Base-by-base conservation (phyloP, 2,329 filamentous ascomycete genomes). In the Helotiales sp. region DNA sequence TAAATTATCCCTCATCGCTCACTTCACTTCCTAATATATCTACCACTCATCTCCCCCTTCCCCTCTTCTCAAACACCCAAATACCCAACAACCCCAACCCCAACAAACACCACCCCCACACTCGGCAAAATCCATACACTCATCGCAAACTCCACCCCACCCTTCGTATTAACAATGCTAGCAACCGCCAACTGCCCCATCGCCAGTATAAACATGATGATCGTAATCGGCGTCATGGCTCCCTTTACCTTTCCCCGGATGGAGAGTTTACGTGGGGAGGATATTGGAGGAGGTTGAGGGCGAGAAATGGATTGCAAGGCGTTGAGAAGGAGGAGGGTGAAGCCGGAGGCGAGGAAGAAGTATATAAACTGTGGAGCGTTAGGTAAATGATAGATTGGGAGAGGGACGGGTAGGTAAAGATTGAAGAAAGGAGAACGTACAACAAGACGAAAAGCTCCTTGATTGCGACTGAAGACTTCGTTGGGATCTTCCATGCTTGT, bases 261-360 rank as follows among this genome's bases (percentile, higher is more conserved):
- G n/a, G n/a, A n/a, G n/a, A n/a, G n/a, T n/a, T n/a, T n/a, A n/a
- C n/a, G n/a, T 36, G 31, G 31, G 10, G 12, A 15, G 31, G 31
- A 34, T 34, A 12, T 15, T n/a, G n/a, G n/a, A n/a, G n/a, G n/a
- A 12, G 36, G 36, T 19, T 4, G 15, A 19, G 36, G 36, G 10
- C 50, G 51, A 5, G 50, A 57, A 25, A 67, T 53, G 25, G 59
- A 38, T 36, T 64, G 60, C 2, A 67, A 48, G 1, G 60, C 42
- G 31, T 62, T 63, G 60, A 67, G 65, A 1, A 67, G 52, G 8
- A 67, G 58, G 2, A 68, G 53, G 1, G 64, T 64, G 1, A 63
- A 4, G 9, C 64, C 65, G 1, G 63, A 49, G 6, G 64, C 55
- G 34, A 66, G 19, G 52, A 66, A 66, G 59, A 67, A 68, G 29